These are phyloP conservation scores for Mycena floridula DNA, from an alignment of 768 basidiomycete genomes.

Conservation along the genomic window DNA sequence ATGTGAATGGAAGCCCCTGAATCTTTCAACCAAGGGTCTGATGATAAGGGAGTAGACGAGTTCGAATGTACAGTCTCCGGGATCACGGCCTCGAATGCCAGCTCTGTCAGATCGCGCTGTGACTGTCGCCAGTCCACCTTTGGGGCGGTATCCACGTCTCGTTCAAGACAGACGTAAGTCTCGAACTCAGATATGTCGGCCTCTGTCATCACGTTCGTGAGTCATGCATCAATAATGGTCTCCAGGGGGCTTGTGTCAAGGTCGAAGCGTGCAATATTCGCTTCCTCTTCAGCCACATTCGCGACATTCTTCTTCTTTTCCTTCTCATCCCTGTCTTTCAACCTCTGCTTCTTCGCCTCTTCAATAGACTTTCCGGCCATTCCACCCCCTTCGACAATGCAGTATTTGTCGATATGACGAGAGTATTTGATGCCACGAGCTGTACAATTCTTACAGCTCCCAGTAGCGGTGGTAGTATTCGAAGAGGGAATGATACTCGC, in stretches of 20 bases:
- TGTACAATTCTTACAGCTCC: not conserved
- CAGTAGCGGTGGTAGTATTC: not conserved
- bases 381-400: slow-evolving; percentile 15
- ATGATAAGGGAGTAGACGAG: not conserved
- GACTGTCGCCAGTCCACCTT: not conserved
- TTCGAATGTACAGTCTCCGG: slow-evolving; percentile 1
- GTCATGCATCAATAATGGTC: not conserved
- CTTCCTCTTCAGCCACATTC: slow-evolving; percentile 2
- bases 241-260: not conserved
- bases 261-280: not conserved
- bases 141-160: not conserved
- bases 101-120: not conserved
- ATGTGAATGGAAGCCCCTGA: slow-evolving; percentile 20
- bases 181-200: not conserved
- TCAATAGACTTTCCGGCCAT: slow-evolving; percentile 20
- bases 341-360: slow-evolving; percentile 8
- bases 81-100: not conserved
- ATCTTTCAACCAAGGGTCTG: slow-evolving; percentile 10
- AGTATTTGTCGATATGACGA: slow-evolving; percentile 12
- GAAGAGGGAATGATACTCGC: not conserved
- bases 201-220: not conserved
- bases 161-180: not conserved
- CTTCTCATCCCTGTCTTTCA: not conserved
- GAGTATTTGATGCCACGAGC: not conserved
- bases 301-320: not conserved